phyloP scores from a whole-genome alignment of 2,329 filamentous ascomycete genomes.

The Pochonia chlamydosporia region DNA sequence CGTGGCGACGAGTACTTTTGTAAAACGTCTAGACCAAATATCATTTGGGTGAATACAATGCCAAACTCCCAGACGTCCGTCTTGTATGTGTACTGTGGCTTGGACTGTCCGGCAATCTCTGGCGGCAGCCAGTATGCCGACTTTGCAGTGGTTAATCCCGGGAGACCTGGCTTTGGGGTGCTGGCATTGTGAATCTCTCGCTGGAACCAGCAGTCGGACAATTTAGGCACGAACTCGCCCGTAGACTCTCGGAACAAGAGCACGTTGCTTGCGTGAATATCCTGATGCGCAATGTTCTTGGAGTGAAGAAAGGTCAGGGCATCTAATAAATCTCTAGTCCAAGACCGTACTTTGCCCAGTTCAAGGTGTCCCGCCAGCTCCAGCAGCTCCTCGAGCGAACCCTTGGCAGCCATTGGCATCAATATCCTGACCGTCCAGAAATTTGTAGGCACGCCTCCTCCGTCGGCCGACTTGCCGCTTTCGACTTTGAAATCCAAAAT shows the following conservation, averaged over 20 bases:
- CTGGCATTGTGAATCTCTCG: constrained; percentile 58
- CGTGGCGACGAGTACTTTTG: constrained; percentile 75
- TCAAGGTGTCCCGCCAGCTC: constrained; percentile 71
- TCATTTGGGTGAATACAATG: constrained; percentile 87
- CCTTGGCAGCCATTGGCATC: constrained; percentile 72
- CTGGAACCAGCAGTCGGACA: constrained; percentile 70
- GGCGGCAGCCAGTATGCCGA: constrained; percentile 81
- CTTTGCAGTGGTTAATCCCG: constrained; percentile 55
- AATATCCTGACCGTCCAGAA: constrained; percentile 71
- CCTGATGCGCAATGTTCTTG: constrained; percentile 76
- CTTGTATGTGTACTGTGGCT: constrained; percentile 63
- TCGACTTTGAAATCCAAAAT: constrained; percentile 80
- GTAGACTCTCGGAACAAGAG: constrained; percentile 65
- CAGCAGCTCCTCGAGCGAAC: constrained; percentile 75
- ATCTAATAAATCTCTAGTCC: constrained; percentile 88
- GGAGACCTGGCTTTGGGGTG: constrained; percentile 44
- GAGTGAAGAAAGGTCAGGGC: constrained; percentile 83
- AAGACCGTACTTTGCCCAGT: constrained; percentile 72
- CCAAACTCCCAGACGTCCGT: constrained; percentile 95
- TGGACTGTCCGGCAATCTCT: constrained; percentile 61
- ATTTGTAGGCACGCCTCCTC: constrained; percentile 24
- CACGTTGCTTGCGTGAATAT: constrained; percentile 75
- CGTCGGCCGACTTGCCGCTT: constrained; percentile 37
- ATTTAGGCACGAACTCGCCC: constrained; percentile 65
- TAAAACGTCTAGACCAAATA: constrained; percentile 75